Base-by-base conservation (phyloP, 768 basidiomycete genomes). In the Fomitopsis pulvina region DNA sequence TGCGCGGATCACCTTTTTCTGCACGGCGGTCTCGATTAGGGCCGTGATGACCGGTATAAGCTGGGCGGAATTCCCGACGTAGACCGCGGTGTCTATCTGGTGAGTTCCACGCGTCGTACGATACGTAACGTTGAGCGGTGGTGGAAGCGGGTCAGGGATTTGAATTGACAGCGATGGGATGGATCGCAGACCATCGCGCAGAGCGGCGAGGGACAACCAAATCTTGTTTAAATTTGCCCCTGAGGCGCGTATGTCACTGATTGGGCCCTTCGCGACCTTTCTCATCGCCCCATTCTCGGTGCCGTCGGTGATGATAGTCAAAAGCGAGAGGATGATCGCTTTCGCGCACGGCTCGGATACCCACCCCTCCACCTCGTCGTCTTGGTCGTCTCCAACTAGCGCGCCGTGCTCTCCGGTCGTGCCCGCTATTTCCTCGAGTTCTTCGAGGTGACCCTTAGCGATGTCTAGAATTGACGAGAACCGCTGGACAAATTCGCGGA, bases 401-500 rank as follows among this genome's bases (percentile, higher is more conserved):
- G 56, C 26, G 54, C 51, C 14, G 20, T 41, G 18, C 45, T 20
- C 12, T 26, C 41, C 12, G 49, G 51, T 18, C 41, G 48, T 27
- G 30, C 52, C 54, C 2, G 60, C 64, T n/a, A 71, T 57, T 42
- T 70, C 71, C 25, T 87, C 86, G 7, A 91, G 66, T 51, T 88
- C 84, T 41, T 83, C 79, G 4, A 84, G 61, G 48, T 81, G 75
- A 2, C 64, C 52, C 53, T 74, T 71, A 42, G 78, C 61, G 37
- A 75, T 70, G 24, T 79, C 77, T 56, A 83, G 63, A 14, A 78
- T 48, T 25, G 71, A 68, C 1, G 71, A 69, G 54, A 90, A 90
- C 28, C 88, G 75, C 41, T 85, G 60, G 10, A 78, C 60, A 61
- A 89, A 92, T 64, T 91, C 88, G 50, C 88, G 80, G 38, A 90